Percentiles rank a stretch among this genome's conserved stretches.
phyloP scores from a whole-genome alignment of 495 filamentous ascomycete genomes.

The Astrocystis sublimbata region DNA sequence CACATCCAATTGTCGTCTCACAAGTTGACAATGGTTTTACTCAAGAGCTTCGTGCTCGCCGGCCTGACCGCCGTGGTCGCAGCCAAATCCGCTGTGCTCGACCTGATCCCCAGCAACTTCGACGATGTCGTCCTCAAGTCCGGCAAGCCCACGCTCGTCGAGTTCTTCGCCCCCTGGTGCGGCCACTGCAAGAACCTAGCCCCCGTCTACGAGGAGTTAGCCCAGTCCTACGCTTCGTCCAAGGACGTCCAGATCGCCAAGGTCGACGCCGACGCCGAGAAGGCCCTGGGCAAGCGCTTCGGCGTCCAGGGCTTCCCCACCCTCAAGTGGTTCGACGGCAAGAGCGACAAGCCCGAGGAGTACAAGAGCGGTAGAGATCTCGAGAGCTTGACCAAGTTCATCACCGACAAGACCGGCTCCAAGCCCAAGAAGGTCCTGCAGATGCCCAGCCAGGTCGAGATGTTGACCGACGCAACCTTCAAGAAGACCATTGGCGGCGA shows the following conservation, averaged over 20 bases:
- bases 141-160: conserved; percentile 93
- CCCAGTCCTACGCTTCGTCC: conserved; percentile 64
- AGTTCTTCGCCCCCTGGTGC: conserved; percentile 99
- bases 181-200: conserved; percentile 98
- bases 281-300: conserved; percentile 76
- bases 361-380: conserved; percentile 87
- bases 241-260: conserved; percentile 87
- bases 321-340: conserved; percentile 97
- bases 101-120: conserved; percentile 87
- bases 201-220: conserved; percentile 94
- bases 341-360: conserved; percentile 81
- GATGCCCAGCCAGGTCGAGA: conserved; percentile 68
- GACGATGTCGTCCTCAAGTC: conserved; percentile 84
- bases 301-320: conserved; percentile 95
- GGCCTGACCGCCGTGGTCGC: conserved; percentile 47
- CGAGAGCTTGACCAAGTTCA: conserved; percentile 77
- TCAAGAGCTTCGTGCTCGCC: conserved; percentile 56
- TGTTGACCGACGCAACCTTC: conserved; percentile 80
- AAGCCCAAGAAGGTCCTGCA: conserved; percentile 71
- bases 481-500: conserved; percentile 75
- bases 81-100: conserved; percentile 68
- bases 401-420: conserved; percentile 84
- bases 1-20: not conserved
- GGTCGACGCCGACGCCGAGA: conserved; percentile 92
- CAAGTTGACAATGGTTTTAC: conserved; percentile 46